A percentile compares a stretch with the other conserved stretches of the same genome.
These are phyloP conservation scores for Phytopythium aichiense DNA, from an alignment of 352 stramenopile genomes.

Conservation along the genomic window DNA sequence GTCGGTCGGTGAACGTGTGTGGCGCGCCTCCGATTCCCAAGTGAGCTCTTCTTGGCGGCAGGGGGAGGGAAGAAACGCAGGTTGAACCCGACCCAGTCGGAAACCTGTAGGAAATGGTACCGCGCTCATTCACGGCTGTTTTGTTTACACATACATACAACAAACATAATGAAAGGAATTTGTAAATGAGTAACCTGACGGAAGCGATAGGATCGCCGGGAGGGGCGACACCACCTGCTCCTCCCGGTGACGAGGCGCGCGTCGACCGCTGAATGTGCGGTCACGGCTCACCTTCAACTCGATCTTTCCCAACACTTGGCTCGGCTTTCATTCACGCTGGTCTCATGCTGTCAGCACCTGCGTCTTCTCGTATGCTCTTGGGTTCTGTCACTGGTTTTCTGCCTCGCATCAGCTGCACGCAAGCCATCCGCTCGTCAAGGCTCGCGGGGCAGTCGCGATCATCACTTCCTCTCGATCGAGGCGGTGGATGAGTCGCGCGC, in stretches of 20 bases:
- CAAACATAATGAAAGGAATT: not conserved
- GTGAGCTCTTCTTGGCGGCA: constrained; percentile 10
- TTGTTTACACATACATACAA: not conserved
- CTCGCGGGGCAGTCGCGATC: not conserved
- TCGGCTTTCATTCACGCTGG: too few species aligned
- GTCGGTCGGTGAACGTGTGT: constrained; percentile 7
- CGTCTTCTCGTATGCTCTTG: too few species aligned
- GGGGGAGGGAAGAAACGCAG: not conserved
- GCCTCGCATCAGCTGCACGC: too few species aligned
- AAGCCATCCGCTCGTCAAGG: not conserved
- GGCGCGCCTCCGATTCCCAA: constrained; percentile 13
- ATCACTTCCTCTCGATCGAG: not conserved
- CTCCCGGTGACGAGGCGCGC: not conserved
- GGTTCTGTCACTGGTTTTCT: too few species aligned
- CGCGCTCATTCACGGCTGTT: not conserved
- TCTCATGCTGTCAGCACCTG: not conserved
- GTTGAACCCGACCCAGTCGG: not conserved
- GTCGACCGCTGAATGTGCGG: not conserved
- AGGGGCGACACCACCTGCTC: not conserved
- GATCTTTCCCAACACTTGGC: not conserved
- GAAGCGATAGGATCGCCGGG: not conserved
- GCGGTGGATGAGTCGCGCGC: not conserved
- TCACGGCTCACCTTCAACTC: not conserved
- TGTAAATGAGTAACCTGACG: not conserved
- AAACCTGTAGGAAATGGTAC: not conserved